phyloP scores from a whole-genome alignment of 2,329 filamentous ascomycete genomes.

The Hypoxylon sp. region DNA sequence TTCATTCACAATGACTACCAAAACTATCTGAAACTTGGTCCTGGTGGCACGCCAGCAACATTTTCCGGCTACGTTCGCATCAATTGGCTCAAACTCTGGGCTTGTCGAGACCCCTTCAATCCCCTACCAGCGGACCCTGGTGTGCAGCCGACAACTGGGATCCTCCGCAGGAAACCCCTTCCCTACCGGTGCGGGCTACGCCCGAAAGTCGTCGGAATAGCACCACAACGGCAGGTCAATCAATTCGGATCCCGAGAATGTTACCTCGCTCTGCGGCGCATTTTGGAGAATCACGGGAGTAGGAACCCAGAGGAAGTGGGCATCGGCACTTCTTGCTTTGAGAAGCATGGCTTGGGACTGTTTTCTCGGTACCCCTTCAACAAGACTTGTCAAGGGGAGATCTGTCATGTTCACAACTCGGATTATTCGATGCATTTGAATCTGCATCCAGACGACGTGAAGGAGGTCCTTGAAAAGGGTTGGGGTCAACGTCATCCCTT shows the following conservation, averaged over 20 bases:
- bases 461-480: conserved; percentile 78
- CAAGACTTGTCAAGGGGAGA: conserved; percentile 82
- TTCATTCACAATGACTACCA: conserved; percentile 79
- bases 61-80: conserved; percentile 80
- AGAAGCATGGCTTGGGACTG: conserved; percentile 84
- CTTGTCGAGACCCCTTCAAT: conserved; percentile 77
- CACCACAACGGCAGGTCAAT: conserved; percentile 83
- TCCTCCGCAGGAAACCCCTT: conserved; percentile 68
- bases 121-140: conserved; percentile 68
- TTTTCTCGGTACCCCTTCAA: conserved; percentile 78
- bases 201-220: conserved; percentile 80
- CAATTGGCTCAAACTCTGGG: conserved; percentile 79
- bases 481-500: conserved; percentile 83
- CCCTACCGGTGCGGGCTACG: conserved; percentile 74
- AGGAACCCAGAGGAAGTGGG: conserved; percentile 65
- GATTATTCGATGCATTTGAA: conserved; percentile 85
- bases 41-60: conserved; percentile 84
- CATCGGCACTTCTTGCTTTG: conserved; percentile 80
- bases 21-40: conserved; percentile 82
- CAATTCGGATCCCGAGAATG: conserved; percentile 71
- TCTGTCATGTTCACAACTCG: conserved; percentile 83
- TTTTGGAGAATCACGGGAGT: conserved; percentile 67
- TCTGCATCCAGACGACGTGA: conserved; percentile 83
- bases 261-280: conserved; percentile 68
- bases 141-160: conserved; percentile 69